Base-by-base conservation (phyloP, 768 basidiomycete species). In the Lactarius deliciosus region DNA sequence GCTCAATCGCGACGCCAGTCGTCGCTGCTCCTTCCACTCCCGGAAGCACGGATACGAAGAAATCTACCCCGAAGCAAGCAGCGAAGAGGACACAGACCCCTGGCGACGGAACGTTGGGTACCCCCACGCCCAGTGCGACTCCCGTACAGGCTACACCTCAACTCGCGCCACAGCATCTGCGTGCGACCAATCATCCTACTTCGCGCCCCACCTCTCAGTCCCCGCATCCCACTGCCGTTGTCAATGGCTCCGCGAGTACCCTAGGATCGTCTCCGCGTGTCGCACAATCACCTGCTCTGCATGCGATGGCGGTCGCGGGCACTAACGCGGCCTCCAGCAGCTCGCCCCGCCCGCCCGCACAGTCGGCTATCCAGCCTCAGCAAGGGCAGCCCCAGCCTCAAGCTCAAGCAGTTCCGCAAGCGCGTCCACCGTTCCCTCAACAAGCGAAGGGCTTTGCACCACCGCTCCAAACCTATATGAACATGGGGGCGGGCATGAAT, bases 351-450 rank as follows among this genome's bases (percentile, higher is more conserved):
- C 65, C 77, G 5, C 57, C 62, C 38, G 70, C 77, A 18, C 79
- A 79, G 63, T 76, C 77, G 0, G 74, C 76, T 7, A 76, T 74
- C 45, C 78, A 76, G 40, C 75, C 74, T 28, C 69, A 72, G 5
- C 77, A 77, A 66, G 75, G 78, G 40, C 72, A 76, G 1, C 70
- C 78, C 8, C 80, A 80, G 13, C 78, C 66, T 18, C 66, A 67
- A 40, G 38, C 50, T n/a, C 61, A 40, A 36, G 36, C 11, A 1
- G 36, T 38, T 5, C 66, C 58, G 57, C 66, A 68, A 60, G 10
- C 58, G 20, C 62, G 66, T 56, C 30, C 57, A 5, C 7, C 41
- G 22, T 60, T 63, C 40, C 32, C 57, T 9, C 66, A 43, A 45
- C 61, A 54, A 30, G 50, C 53, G 41, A 63, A 68, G 57, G 62